Conservation (phyloP, 2,329 filamentous ascomycete species). For the Neoarthrinium moseri region DNA sequence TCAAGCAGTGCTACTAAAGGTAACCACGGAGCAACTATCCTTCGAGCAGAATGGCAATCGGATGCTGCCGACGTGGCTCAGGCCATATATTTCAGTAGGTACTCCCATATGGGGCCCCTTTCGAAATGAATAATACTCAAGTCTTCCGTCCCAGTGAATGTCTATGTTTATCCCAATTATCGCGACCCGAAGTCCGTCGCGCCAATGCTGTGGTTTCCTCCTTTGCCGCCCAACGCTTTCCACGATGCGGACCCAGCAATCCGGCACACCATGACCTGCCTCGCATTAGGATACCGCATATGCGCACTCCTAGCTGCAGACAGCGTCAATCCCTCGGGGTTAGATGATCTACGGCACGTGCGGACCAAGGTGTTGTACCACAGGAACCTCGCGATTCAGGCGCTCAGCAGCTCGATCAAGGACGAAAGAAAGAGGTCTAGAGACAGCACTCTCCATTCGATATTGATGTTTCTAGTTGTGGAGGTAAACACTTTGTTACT, state of each 20-base stretch:
- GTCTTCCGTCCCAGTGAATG: too few species aligned
- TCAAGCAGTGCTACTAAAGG: too few species aligned
- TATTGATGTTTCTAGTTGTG: conserved; percentile 24
- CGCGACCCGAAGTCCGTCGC: conserved; percentile 15
- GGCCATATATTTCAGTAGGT: conserved; percentile 30
- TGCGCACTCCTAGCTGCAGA: conserved; percentile 3
- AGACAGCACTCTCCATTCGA: conserved; percentile 25
- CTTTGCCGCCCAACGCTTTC: conserved; percentile 12
- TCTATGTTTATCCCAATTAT: too few species aligned
- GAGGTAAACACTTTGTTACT: conserved; percentile 7
- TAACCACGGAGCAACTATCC: too few species aligned
- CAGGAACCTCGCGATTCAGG: conserved; percentile 23
- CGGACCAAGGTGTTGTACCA: conserved; percentile 3
- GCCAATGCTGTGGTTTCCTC: conserved; percentile 8
- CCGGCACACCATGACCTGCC: conserved; percentile 17
- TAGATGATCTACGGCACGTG: conserved; percentile 5
- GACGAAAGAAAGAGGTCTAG: conserved; percentile 15
- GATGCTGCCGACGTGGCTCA: conserved; percentile 10
- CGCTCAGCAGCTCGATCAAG: conserved; percentile 26
- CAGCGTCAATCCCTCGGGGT: not conserved
- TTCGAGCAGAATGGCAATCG: not conserved
- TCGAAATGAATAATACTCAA: too few species aligned
- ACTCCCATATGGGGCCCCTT: too few species aligned
- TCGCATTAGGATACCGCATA: conserved; percentile 19
- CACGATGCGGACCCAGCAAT: conserved; percentile 12